Evolutionary conservation across 2,329 filamentous ascomycete genomes (phyloP), one percentile per base, ranked within the genome.

Genomic region (Magnaporthiopsis incrustans): DNA sequence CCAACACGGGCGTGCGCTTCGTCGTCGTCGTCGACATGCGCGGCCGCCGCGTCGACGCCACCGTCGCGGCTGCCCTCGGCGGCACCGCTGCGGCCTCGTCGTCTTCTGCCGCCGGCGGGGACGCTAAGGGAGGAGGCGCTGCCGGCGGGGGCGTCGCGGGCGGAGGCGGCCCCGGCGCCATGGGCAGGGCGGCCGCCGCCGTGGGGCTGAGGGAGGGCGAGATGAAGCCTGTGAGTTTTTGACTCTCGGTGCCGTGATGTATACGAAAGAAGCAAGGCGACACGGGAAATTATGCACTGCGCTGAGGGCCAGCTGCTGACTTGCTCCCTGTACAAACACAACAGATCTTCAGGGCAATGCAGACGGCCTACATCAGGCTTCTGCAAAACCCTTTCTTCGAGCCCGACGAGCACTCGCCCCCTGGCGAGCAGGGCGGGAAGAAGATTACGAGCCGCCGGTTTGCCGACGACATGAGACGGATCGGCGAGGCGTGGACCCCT

Each of bases 351-450:
- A 86, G 89, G 73, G 92, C 93, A 33, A 85, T 99, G 77, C 95
- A 98, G 78, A 88, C 85, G n/a, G 92, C 94, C 35, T 99, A 97
- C 71, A 90, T 98, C 65, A 81, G 86, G 67, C 79, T 99, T 62
- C 78, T 98, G 68, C 89, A 97, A 76, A 98, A 99, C 72, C 94
- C 94, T 0, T 99, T 99, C 77, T 98, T 93, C 75, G 87, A 89
- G 60, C 94, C 94, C 12, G 92, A 97, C 73, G 90, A 94, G 70
- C 88, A 93, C 74, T 84, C 84, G 67, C 89, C 89, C 61, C 74
- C 79, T 4, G 75, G 75, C 0, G 83, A 82, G 0, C 75, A 75
- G 32, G 81, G 82, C 0, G 85, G 85, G 3, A 84, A 87, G 73
- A 88, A 88, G 72, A 97, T 98, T 68, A 89, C 86, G 63, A 97